Percentiles rank a stretch among this genome's conserved stretches.
Evolutionary conservation across 805 yeast species (phyloP).

Genomic region (Brettanomyces bruxellensis): DNA sequence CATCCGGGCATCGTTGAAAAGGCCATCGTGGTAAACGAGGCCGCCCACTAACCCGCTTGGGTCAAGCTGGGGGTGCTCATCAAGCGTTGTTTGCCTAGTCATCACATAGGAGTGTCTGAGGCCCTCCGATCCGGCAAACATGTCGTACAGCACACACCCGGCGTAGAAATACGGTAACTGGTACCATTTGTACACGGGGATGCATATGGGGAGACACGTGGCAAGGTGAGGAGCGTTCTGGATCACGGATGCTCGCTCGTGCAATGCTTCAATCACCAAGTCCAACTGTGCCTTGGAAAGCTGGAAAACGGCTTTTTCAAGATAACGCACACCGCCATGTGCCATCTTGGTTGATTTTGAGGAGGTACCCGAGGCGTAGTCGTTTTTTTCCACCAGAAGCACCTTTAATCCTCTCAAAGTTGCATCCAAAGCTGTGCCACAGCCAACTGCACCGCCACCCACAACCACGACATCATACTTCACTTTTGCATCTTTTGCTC

Average conservation of each 20-base stretch:
- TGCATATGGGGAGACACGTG: slow-evolving; percentile 80
- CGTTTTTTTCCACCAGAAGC: slow-evolving; percentile 76
- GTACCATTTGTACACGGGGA: slow-evolving; percentile 96
- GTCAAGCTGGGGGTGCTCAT: slow-evolving; percentile 81
- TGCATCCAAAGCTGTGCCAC: slow-evolving; percentile 91
- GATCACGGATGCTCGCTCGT: slow-evolving; percentile 78
- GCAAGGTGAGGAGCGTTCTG: slow-evolving; percentile 90
- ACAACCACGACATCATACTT: slow-evolving; percentile 76
- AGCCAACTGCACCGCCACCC: slow-evolving; percentile 96
- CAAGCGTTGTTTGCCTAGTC: slow-evolving; percentile 54
- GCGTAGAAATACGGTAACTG: slow-evolving; percentile 88
- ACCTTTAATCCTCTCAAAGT: slow-evolving; percentile 84
- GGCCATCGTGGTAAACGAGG: slow-evolving; percentile 90
- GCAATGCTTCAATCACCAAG: slow-evolving; percentile 80
- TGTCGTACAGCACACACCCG: slow-evolving; percentile 86
- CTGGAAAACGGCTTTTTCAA: slow-evolving; percentile 91
- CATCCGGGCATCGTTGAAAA: slow-evolving; percentile 89
- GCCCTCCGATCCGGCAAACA: slow-evolving; percentile 86
- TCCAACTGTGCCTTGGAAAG: slow-evolving; percentile 83
- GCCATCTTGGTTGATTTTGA: slow-evolving; percentile 94
- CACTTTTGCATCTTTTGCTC: slow-evolving; percentile 28
- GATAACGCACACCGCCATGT: slow-evolving; percentile 93
- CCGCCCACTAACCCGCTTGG: slow-evolving; percentile 75
- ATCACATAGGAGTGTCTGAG: slow-evolving; percentile 69
- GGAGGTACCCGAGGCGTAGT: slow-evolving; percentile 88